A percentile compares a stretch with the other conserved stretches of the same genome.
Evolutionary conservation across 2,329 filamentous ascomycete species (phyloP).

Genomic region (Tolypocladium tropicale): DNA sequence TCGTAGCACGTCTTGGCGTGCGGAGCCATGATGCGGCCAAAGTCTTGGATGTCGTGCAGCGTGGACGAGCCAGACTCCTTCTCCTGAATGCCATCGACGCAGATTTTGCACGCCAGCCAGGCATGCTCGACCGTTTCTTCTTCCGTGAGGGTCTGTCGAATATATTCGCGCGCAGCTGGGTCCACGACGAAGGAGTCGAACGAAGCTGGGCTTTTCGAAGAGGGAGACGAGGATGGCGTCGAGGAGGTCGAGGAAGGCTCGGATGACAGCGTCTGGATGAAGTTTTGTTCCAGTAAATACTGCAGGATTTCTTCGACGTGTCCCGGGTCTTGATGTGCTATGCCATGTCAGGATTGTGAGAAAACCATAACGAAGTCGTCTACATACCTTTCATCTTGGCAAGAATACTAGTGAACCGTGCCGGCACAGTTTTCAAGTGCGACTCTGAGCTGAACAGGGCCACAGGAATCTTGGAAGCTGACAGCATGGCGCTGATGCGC

Average conservation of each 20-base stretch:
- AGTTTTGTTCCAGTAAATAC: conserved; percentile 13
- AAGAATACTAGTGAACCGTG: conserved; percentile 6
- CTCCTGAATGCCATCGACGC: conserved; percentile 11
- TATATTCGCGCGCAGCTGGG: conserved; percentile 8
- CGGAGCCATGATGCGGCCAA: conserved; percentile 14
- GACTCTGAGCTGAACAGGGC: conserved; percentile 7
- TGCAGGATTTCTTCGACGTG: conserved; percentile 13
- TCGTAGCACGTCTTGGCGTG: conserved; percentile 16
- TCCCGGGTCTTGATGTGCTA: conserved; percentile 8
- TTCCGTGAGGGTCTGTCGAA: conserved; percentile 9
- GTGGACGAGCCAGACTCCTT: conserved; percentile 9
- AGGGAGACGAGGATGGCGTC: conserved; percentile 7
- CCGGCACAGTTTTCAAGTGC: conserved; percentile 4
- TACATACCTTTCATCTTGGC: conserved; percentile 7
- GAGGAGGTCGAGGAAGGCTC: conserved; percentile 6
- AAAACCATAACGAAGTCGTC: background rate
- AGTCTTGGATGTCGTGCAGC: conserved; percentile 12
- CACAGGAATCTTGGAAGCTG: conserved; percentile 10
- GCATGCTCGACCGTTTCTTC: conserved; percentile 10
- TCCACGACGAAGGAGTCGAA: conserved; percentile 15
- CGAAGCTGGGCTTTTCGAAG: conserved; percentile 7
- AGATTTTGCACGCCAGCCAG: conserved; percentile 14
- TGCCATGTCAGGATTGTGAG: background rate
- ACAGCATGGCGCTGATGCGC: conserved; percentile 15
- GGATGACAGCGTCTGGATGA: conserved; percentile 10